phyloP scores from a whole-genome alignment of 202 grass and related monocot species.

The Setaria viridis region DNA sequence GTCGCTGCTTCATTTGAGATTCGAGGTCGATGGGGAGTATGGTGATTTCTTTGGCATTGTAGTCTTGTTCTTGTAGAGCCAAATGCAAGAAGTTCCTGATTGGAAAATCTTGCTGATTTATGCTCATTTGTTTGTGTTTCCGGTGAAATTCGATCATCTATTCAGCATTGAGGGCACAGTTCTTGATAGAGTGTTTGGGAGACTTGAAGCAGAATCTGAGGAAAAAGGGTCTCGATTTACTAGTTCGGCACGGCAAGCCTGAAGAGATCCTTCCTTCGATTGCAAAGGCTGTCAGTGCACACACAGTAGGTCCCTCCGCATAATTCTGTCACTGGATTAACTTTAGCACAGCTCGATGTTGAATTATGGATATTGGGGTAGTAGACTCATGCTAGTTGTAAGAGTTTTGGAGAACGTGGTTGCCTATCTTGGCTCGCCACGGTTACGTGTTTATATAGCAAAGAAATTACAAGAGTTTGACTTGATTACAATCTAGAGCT shows the following conservation, averaged over 20 bases:
- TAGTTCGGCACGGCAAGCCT: conserved; percentile 74
- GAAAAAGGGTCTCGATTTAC: conserved; percentile 72
- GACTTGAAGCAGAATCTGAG: conserved; percentile 75
- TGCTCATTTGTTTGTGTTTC: conserved; percentile 3
- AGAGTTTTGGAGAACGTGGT: too few relatives aligned
- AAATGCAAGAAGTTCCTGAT: background rate
- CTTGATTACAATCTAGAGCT: too few relatives aligned
- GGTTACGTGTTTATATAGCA: too few relatives aligned
- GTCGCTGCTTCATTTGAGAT: conserved; percentile 17
- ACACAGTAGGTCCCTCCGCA: conserved; percentile 61
- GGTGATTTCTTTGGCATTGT: background rate
- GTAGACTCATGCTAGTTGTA: background rate
- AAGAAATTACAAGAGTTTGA: too few relatives aligned
- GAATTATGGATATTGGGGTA: background rate
- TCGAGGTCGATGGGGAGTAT: background rate
- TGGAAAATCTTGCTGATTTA: background rate
- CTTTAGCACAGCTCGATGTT: background rate
- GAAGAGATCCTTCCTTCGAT: conserved; percentile 77
- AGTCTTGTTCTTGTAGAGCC: background rate
- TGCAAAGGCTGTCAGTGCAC: conserved; percentile 72
- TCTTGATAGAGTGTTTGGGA: conserved; percentile 75
- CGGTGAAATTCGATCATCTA: background rate
- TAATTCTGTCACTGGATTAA: background rate
- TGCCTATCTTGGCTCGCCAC: too few relatives aligned
- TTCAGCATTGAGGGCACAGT: conserved; percentile 72